phyloP scores from a whole-genome alignment of 805 yeast genomes.

The Yarrowia yakushimensis region DNA sequence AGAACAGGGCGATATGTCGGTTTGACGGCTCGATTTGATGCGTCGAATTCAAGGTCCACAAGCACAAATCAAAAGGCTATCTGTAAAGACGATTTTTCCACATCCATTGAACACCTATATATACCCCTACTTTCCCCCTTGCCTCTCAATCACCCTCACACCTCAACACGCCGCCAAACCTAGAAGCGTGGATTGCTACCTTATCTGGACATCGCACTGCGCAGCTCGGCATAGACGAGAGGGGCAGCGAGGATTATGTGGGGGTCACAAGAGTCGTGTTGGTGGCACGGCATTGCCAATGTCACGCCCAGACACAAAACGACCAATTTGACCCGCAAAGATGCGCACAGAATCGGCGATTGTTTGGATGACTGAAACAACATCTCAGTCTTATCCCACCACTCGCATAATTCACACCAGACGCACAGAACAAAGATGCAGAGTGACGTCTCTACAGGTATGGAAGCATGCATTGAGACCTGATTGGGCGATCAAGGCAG shows the following conservation, averaged over 20 bases:
- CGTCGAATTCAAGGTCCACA: neutral
- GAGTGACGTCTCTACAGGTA: neutral
- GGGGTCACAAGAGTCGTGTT: no score
- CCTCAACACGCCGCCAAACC: neutral
- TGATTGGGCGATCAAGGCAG: no score
- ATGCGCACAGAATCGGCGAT: no score
- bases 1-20: no score
- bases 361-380: no score
- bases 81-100: neutral
- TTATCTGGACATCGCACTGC: conserved; percentile 22
- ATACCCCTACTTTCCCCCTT: neutral
- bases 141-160: neutral
- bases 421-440: neutral
- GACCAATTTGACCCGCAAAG: no score
- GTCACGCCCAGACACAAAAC: no score
- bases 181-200: conserved; percentile 14
- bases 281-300: no score
- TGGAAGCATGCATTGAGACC: neutral
- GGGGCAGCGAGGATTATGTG: neutral
- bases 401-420: no score
- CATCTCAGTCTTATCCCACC: no score
- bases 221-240: conserved; percentile 8
- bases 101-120: neutral
- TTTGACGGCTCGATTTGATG: no score
- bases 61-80: no score